Base-by-base conservation (phyloP, 352 stramenopile species). In the Pythium phragmitis region DNA sequence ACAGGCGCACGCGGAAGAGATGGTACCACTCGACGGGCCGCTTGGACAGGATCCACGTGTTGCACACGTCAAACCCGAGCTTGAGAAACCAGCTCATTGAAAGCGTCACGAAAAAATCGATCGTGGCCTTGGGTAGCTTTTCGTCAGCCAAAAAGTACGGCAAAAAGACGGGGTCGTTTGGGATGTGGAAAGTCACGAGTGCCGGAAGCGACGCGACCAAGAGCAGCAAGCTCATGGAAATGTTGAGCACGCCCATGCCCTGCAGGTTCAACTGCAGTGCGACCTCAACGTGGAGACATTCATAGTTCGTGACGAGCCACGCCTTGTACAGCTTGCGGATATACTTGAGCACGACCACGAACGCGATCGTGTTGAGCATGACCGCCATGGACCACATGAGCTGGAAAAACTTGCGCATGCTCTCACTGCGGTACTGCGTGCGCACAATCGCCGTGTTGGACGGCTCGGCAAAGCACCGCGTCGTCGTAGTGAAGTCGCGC, bases 41-140 rank as follows among this genome's bases (percentile, higher is more conserved):
- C 21, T 65, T 65, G 5, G 75, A 53, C 17, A 42, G 49, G 34
- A 84, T 68, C 50, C 68, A 68, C 23, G 63, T 66, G 51, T 77
- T 84, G 59, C 63, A 73, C 33, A 79, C 46, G 45, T 84, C 75
- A 39, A 81, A 84, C 30, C 68, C 73, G 4, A 78, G 50, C 36
- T 84, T 84, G 36, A 80, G 45, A 26, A 84, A 71, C 75, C 75
- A 84, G 58, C 65, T 84, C 75, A 84, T 84, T 3, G 73, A 78
- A 13, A 84, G 52, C 48, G 69, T 76, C 34, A 84, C 75, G 5
- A 75, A 67, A 7, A 81, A 28, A n/a, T 81, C 75, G 3, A 69
- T 57, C 6, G 51, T 28, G 0, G 36, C 28, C 19, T 66, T 65
- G 17, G 54, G 39, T 1, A 69, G 56, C 16, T 72, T 71, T 17